Percentiles rank a stretch among this genome's conserved stretches.
phyloP scores from a whole-genome alignment of 2,329 filamentous ascomycete species.

The Aplosporella prunicola region DNA sequence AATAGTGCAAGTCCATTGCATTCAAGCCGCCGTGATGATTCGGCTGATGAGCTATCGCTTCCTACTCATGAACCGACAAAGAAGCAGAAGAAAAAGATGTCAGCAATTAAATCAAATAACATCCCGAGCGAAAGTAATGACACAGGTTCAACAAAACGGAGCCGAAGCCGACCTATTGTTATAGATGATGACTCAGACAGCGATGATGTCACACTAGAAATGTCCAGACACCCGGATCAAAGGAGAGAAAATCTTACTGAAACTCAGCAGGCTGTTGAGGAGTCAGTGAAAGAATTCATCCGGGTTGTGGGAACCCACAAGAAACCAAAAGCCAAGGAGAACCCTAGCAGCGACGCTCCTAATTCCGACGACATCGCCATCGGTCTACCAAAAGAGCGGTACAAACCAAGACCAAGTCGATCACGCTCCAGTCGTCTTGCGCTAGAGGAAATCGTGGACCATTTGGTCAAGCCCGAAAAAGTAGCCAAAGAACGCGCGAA shows the following conservation, averaged over 20 bases:
- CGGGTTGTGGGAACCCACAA: constrained; percentile 3
- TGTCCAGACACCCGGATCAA: too few species aligned
- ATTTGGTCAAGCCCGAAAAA: constrained; percentile 23
- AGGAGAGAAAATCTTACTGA: background rate
- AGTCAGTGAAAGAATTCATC: constrained; percentile 11
- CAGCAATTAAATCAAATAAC: too few species aligned
- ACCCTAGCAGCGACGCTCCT: constrained; percentile 3
- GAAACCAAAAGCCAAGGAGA: constrained; percentile 3
- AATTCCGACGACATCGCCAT: constrained; percentile 19
- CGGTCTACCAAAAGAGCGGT: constrained; percentile 23
- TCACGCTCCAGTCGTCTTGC: constrained; percentile 23
- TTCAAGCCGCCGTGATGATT: too few species aligned
- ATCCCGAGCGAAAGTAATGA: too few species aligned
- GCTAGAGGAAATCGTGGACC: constrained; percentile 19
- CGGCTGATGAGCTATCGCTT: too few species aligned
- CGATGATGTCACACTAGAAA: too few species aligned
- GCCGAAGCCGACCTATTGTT: too few species aligned
- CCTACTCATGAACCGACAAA: too few species aligned
- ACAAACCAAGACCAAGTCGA: constrained; percentile 27
- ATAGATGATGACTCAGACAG: too few species aligned
- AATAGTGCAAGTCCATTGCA: too few species aligned
- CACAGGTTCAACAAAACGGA: too few species aligned
- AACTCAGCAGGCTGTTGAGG: constrained; percentile 8
- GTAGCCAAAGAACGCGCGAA: constrained; percentile 15
- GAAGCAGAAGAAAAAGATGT: too few species aligned